Conservation (phyloP, 371 early-diverging fungal species). For the Conidiobolus incongruus region DNA sequence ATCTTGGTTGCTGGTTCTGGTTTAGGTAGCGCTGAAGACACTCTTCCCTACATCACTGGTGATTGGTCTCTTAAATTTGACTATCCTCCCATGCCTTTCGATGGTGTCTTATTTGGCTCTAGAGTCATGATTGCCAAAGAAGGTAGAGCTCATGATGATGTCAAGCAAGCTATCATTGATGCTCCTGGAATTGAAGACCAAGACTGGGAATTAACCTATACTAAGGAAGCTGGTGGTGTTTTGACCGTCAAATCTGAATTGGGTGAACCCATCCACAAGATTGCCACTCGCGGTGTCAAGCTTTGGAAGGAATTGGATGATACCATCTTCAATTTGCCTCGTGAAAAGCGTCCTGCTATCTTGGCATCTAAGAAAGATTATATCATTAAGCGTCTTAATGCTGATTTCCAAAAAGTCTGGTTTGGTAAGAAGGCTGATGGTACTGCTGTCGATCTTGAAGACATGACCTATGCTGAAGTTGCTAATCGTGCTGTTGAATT, state of each 20-base stretch:
- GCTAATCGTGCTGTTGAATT: conserved; percentile 61
- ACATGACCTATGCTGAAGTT: conserved; percentile 88
- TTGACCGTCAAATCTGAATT: conserved; percentile 85
- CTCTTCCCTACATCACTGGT: conserved; percentile 84
- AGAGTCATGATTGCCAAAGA: conserved; percentile 92
- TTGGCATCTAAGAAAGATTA: conserved; percentile 75
- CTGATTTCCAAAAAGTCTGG: conserved; percentile 86
- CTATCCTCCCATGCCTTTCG: conserved; percentile 91
- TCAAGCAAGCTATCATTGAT: conserved; percentile 77
- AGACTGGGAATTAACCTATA: conserved; percentile 86
- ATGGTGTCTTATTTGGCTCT: conserved; percentile 82
- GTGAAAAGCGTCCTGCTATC: conserved; percentile 64
- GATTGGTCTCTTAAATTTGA: conserved; percentile 71
- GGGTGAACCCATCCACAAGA: conserved; percentile 93
- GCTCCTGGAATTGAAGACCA: conserved; percentile 71
- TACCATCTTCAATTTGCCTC: conserved; percentile 64
- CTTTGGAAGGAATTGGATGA: conserved; percentile 93
- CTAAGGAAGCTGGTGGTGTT: conserved; percentile 73
- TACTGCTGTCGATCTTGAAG: conserved; percentile 45
- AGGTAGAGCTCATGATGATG: conserved; percentile 51
- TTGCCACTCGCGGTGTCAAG: conserved; percentile 82
- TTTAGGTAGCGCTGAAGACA: conserved; percentile 77
- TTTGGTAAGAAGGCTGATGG: conserved; percentile 73
- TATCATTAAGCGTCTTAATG: conserved; percentile 74
- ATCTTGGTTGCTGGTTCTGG: conserved; percentile 81